Evolutionary conservation across 2,329 filamentous ascomycete genomes (phyloP).

Genomic region (Didymella pinodella): DNA sequence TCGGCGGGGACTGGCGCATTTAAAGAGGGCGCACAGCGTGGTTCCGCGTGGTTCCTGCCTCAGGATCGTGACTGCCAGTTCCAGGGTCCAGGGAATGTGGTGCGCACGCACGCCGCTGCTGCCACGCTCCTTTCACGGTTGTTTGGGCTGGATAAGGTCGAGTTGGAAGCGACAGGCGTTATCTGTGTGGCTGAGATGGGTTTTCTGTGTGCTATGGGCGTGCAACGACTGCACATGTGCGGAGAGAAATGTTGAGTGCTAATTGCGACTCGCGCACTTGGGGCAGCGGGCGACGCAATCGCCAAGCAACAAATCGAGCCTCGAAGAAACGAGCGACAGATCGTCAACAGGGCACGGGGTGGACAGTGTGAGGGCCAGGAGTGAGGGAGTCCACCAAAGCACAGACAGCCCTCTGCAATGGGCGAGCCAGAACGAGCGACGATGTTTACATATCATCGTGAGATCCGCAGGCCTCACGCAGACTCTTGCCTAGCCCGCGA

Average conservation of each 20-base stretch:
- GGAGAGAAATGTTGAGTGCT: slow-evolving; percentile 20
- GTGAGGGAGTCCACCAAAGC: slow-evolving; percentile 13
- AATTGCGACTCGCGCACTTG: slow-evolving; percentile 22
- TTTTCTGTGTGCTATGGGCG: neutral
- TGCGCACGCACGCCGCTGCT: slow-evolving; percentile 6
- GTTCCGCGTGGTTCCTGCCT: slow-evolving; percentile 8
- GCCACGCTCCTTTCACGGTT: slow-evolving; percentile 4
- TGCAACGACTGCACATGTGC: slow-evolving; percentile 12
- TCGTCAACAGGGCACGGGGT: slow-evolving; percentile 16
- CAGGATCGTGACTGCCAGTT: slow-evolving; percentile 6
- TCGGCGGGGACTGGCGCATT: slow-evolving; percentile 16
- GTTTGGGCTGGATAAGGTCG: neutral
- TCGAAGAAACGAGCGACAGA: slow-evolving; percentile 22
- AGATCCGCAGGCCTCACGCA: slow-evolving; percentile 14
- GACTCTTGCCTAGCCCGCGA: slow-evolving; percentile 21
- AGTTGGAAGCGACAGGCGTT: neutral
- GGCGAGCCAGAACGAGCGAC: slow-evolving; percentile 7
- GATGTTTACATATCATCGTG: slow-evolving; percentile 10
- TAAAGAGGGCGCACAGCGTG: slow-evolving; percentile 18
- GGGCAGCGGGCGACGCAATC: slow-evolving; percentile 18
- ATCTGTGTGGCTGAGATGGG: neutral
- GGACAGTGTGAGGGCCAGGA: slow-evolving; percentile 17
- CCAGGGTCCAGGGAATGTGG: slow-evolving; percentile 15
- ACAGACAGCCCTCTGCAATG: slow-evolving; percentile 11
- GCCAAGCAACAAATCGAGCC: slow-evolving; percentile 23